Evolutionary conservation across 169 alveolate species (phyloP).

Genomic region (Plasmodium relictum): DNA sequence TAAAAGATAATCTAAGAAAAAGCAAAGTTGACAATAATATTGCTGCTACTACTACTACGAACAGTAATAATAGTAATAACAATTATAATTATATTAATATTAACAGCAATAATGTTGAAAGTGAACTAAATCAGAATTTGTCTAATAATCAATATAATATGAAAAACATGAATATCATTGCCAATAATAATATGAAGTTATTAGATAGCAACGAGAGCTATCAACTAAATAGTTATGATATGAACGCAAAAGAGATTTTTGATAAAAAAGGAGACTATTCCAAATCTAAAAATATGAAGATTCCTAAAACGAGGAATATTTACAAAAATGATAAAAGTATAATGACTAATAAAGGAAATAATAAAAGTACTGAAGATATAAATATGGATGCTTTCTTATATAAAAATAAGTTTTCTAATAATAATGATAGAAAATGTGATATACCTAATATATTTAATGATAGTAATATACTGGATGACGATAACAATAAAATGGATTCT

Average conservation of each 20-base stretch:
- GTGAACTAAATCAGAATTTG: too few relatives aligned
- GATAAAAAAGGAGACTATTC: background rate
- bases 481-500: background rate
- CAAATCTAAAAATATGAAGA: background rate
- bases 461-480: background rate
- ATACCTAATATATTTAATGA: background rate
- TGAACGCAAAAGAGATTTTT: background rate
- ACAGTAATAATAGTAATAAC: background rate
- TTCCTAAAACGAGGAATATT: background rate
- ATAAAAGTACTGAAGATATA: constrained; percentile 1
- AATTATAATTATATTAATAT: background rate
- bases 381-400: background rate
- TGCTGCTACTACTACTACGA: background rate
- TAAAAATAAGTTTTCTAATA: constrained; percentile 3
- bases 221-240: background rate
- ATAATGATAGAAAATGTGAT: background rate
- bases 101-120: background rate
- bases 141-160: too few relatives aligned
- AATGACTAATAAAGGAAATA: background rate
- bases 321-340: background rate
- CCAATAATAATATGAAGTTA: background rate
- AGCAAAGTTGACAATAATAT: background rate
- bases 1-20: background rate
- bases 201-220: background rate
- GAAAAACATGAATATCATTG: too few relatives aligned